Conservation (phyloP, 1,139 yeast genomes). For the Candida gigantensis region DNA sequence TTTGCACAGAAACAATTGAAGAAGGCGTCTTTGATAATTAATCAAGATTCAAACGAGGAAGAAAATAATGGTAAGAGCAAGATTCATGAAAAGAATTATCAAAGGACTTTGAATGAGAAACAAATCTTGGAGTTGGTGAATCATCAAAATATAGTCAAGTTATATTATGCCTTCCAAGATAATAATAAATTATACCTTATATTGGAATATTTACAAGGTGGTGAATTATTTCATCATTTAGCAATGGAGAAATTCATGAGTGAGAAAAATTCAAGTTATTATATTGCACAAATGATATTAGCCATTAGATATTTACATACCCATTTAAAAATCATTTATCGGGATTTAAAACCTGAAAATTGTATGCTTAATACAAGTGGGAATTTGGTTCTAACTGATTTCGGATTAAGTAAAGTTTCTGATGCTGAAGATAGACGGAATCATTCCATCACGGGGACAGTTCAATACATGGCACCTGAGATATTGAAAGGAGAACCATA, state of each 20-base stretch:
- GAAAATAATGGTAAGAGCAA: conserved; percentile 24
- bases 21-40: conserved; percentile 58
- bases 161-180: conserved; percentile 90
- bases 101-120: conserved; percentile 44
- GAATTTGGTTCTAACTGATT: conserved; percentile 83
- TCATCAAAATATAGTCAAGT: conserved; percentile 86
- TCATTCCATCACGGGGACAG: conserved; percentile 87
- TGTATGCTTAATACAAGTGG: conserved; percentile 81
- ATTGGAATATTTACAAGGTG: conserved; percentile 89
- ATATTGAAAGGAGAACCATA: conserved; percentile 83
- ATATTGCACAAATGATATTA: conserved; percentile 82
- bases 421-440: conserved; percentile 43
- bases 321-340: conserved; percentile 77
- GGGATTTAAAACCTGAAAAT: conserved; percentile 93
- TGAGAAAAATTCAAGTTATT: conserved; percentile 78
- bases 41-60: conserved; percentile 29
- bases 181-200: conserved; percentile 74
- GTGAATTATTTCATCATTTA: conserved; percentile 86
- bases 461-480: conserved; percentile 97
- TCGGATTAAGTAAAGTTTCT: conserved; percentile 81
- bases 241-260: conserved; percentile 51
- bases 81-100: conserved; percentile 36
- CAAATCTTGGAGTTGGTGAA: conserved; percentile 47
- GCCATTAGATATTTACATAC: conserved; percentile 79
- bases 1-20: conserved; percentile 89